Conservation (phyloP, 2,329 filamentous ascomycete species). For the Calycina marina region DNA sequence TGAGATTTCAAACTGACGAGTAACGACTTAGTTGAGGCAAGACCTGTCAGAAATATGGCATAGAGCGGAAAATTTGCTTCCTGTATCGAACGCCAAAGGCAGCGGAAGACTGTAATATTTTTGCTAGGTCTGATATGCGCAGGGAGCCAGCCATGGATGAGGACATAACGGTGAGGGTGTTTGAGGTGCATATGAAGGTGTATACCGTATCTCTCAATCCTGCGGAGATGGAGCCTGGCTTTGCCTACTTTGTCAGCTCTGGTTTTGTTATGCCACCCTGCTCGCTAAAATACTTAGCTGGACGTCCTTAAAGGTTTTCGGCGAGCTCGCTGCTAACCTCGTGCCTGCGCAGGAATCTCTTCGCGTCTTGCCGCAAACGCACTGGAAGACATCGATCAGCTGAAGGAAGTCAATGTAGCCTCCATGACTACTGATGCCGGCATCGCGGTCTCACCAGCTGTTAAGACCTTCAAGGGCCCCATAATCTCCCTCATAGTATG, state of each 20-base stretch:
- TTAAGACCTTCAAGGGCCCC: too few species aligned
- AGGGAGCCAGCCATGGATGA: conserved; percentile 5
- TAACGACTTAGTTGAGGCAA: too few species aligned
- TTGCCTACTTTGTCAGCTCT: too few species aligned
- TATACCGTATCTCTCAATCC: conserved; percentile 32
- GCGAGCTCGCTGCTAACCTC: conserved; percentile 30
- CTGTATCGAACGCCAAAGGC: conserved; percentile 9
- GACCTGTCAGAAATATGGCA: conserved; percentile 3
- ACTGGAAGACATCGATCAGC: conserved; percentile 23
- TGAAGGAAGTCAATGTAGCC: conserved; percentile 25
- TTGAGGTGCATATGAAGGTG: conserved; percentile 22
- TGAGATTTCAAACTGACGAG: too few species aligned
- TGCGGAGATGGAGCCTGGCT: too few species aligned
- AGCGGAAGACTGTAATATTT: conserved; percentile 10
- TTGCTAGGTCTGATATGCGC: conserved; percentile 6
- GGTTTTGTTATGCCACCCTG: too few species aligned
- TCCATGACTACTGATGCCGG: too few species aligned
- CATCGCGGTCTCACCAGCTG: too few species aligned
- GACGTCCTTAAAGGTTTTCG: conserved; percentile 21
- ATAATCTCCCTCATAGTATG: too few species aligned
- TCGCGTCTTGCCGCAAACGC: conserved; percentile 31
- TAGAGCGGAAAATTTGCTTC: conserved; percentile 7
- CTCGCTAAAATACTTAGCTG: too few species aligned
- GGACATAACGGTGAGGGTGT: conserved; percentile 8
- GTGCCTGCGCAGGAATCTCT: conserved; percentile 31